Percentiles rank a stretch among this genome's conserved stretches.
Evolutionary conservation across 73 alveolate species (phyloP).

Genomic region (Paramecium primaurelia): DNA sequence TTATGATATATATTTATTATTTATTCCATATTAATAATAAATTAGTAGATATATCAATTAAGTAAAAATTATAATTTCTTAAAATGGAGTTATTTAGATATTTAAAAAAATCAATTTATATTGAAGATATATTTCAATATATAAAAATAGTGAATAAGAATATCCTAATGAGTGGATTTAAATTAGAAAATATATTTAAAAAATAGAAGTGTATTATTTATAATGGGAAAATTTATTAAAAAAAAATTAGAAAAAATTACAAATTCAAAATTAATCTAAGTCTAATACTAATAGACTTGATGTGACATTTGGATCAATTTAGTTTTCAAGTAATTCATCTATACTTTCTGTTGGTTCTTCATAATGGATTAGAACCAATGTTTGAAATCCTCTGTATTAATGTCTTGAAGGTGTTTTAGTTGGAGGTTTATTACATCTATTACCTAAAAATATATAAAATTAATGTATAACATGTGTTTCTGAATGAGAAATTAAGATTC

Average conservation of each 20-base stretch:
- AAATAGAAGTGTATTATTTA: too few relatives aligned
- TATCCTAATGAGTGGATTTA: too few relatives aligned
- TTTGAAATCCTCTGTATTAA: neutral
- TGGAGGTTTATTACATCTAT: neutral
- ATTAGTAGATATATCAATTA: too few relatives aligned
- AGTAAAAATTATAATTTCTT: too few relatives aligned
- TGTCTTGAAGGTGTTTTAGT: neutral
- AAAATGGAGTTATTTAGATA: too few relatives aligned
- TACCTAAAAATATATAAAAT: neutral
- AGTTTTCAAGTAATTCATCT: neutral
- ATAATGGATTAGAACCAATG: neutral
- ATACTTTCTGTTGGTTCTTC: neutral
- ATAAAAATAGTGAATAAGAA: too few relatives aligned
- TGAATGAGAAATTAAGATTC: conserved; percentile 68
- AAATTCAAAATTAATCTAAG: neutral
- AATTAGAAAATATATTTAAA: too few relatives aligned
- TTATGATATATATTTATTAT: too few relatives aligned
- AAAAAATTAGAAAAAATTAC: neutral
- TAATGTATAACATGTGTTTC: conserved; percentile 53
- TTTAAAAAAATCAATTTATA: too few relatives aligned
- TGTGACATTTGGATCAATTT: neutral
- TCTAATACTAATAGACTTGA: neutral
- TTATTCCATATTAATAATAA: neutral
- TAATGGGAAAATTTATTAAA: neutral
- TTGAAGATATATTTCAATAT: too few relatives aligned